Percentiles rank a stretch among this genome's conserved stretches.
Conservation (phyloP, 169 alveolate genomes). For the Babesia gibsoni region DNA sequence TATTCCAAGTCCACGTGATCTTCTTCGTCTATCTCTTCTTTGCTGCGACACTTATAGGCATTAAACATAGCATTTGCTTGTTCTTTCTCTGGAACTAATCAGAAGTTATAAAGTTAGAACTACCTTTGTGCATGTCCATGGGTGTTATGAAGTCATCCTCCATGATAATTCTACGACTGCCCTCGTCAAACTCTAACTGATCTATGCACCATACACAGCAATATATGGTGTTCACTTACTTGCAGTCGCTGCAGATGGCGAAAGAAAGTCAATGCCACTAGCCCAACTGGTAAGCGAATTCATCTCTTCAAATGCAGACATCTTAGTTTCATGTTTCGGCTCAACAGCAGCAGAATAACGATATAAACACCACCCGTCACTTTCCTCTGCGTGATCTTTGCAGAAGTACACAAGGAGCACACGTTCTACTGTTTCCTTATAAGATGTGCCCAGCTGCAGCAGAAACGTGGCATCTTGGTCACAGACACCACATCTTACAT, state of each 20-base stretch:
- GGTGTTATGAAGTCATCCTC: conserved; percentile 20
- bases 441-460: conserved; percentile 45
- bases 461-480: conserved; percentile 6
- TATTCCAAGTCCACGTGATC: conserved; percentile 44
- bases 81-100: background rate
- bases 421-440: background rate
- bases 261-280: conserved; percentile 1
- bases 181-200: too few relatives aligned
- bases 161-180: background rate
- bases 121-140: background rate
- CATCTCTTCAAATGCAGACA: conserved; percentile 33
- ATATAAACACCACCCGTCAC: conserved; percentile 34
- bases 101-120: background rate
- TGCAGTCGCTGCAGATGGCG: too few relatives aligned
- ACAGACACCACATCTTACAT: conserved; percentile 29
- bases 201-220: background rate
- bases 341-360: conserved; percentile 1
- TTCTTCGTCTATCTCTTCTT: conserved; percentile 57
- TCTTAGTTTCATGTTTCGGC: background rate
- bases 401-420: conserved; percentile 41
- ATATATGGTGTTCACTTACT: background rate
- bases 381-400: conserved; percentile 13
- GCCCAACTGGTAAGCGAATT: conserved; percentile 26
- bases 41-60: conserved; percentile 31
- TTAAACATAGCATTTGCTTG: conserved; percentile 21